Evolutionary conservation across 2,329 filamentous ascomycete species (phyloP), one percentile per base, ranked within the genome.

Genomic region (Lojkania enalia): DNA sequence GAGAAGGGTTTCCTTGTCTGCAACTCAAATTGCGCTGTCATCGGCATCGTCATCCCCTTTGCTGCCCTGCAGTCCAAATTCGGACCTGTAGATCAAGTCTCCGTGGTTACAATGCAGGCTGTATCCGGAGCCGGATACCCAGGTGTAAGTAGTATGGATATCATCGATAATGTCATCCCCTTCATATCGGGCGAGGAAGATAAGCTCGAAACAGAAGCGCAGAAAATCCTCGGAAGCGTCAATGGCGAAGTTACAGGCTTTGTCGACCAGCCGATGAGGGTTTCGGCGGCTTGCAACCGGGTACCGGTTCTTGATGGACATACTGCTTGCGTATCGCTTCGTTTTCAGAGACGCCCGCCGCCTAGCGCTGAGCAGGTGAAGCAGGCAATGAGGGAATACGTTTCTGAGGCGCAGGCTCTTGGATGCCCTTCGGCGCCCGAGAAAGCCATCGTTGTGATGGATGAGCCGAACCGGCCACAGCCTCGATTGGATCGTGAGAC

Each of bases 1-100:
- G 77, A 86, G 51, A 90, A 88, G 73, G 94, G 94, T 18, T 96
- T 97, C 76, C 76, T 97, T 27, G 90, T 96, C 49, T 97, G 92
- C 81, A 97, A 97, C 77, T 95, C 90, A 55, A 97, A 97, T 76
- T 99, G 94, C 74, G 92, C 92, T 44, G 92, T 96, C 64, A 96
- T 97, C 61, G 92, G 92, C 36, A 83, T 97, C 46, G 92, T 96
- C 49, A 95, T 96, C 52, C 94, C 94, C 18, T 92, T 96, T 65
- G 90, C 90, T 9, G 92, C 92, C 13, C 82, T 97, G 25, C 88
- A 95, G 70, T 82, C 85, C 40, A 84, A 82, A 60, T 96, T 97
- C 63, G 94, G 92, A 33, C 84, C 86, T n/a, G 77, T 86, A 20
- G 78, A 81, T 54, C 74, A 79, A 60, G 87, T 96, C 57, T 86